Evolutionary conservation across 2,329 filamentous ascomycete genomes (phyloP).

Genomic region (Talaromyces albobiverticillius): DNA sequence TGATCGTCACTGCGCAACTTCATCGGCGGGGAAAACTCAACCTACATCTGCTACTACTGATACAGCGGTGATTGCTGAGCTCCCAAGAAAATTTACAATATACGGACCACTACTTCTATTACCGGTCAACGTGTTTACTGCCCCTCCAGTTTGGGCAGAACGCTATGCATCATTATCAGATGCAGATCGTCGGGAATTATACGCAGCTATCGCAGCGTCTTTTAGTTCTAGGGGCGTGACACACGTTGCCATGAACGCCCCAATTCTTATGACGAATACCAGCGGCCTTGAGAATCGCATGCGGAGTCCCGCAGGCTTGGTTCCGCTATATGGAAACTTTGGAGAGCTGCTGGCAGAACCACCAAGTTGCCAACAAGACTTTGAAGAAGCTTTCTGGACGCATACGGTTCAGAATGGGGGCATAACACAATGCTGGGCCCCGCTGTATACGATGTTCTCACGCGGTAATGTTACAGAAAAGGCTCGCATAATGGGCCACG

Average conservation of each 20-base stretch:
- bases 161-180: conserved; percentile 27
- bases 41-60: too few relatives aligned
- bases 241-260: conserved; percentile 58
- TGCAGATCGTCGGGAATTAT: conserved; percentile 36
- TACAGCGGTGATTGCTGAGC: conserved; percentile 13
- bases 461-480: conserved; percentile 90
- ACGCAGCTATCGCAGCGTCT: conserved; percentile 37
- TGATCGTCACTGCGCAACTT: too few relatives aligned
- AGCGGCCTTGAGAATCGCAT: conserved; percentile 63
- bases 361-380: conserved; percentile 54
- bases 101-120: conserved; percentile 60
- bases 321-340: conserved; percentile 71
- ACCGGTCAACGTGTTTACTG: conserved; percentile 45
- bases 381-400: conserved; percentile 72
- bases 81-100: conserved; percentile 51
- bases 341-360: conserved; percentile 46
- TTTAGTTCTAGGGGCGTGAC: conserved; percentile 44
- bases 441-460: conserved; percentile 90
- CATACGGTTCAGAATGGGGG: conserved; percentile 71
- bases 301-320: conserved; percentile 68
- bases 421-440: conserved; percentile 82
- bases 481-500: conserved; percentile 60
- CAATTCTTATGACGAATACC: conserved; percentile 44
- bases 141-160: conserved; percentile 25
- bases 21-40: too few relatives aligned